Evolutionary conservation across 192 early-diverging fungal species (phyloP).

Genomic region (Funneliformis geosporum): DNA sequence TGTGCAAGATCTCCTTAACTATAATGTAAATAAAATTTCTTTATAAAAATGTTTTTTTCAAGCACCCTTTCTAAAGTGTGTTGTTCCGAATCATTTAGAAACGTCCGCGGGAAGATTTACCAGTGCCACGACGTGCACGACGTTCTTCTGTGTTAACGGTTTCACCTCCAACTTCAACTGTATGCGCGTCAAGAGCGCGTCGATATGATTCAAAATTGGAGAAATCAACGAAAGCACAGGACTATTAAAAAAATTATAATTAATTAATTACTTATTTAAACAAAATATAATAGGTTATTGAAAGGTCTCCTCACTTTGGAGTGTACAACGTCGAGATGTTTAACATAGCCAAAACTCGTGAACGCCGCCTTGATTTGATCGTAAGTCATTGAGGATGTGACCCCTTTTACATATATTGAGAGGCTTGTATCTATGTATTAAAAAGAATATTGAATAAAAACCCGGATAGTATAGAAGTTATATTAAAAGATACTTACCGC

Average conservation of each 20-base stretch:
- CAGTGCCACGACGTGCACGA: not conserved
- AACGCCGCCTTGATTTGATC: conserved; percentile 57
- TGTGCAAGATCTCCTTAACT: not conserved
- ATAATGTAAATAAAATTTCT: not conserved
- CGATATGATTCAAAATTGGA: not conserved
- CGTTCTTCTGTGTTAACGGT: not conserved
- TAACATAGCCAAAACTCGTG: conserved; percentile 57
- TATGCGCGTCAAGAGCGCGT: not conserved
- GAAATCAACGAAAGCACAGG: conserved; percentile 10
- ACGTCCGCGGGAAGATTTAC: not conserved
- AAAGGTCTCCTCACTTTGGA: conserved; percentile 45
- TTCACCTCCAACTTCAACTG: not conserved
- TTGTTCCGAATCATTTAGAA: not conserved
- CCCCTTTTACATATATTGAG: conserved; percentile 61
- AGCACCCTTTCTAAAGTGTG: no score
- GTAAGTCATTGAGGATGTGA: conserved; percentile 52
- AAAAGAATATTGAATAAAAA: not conserved
- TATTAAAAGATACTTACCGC: not conserved
- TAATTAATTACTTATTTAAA: not conserved
- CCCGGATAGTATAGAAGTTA: not conserved
- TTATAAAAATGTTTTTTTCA: not conserved
- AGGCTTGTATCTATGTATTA: conserved; percentile 32
- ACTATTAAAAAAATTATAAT: not conserved
- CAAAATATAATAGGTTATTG: not conserved
- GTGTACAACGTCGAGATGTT: conserved; percentile 57